These are phyloP conservation scores for Verbena officinalis DNA, from an alignment of 257 asterid species.

Conservation along the genomic window DNA sequence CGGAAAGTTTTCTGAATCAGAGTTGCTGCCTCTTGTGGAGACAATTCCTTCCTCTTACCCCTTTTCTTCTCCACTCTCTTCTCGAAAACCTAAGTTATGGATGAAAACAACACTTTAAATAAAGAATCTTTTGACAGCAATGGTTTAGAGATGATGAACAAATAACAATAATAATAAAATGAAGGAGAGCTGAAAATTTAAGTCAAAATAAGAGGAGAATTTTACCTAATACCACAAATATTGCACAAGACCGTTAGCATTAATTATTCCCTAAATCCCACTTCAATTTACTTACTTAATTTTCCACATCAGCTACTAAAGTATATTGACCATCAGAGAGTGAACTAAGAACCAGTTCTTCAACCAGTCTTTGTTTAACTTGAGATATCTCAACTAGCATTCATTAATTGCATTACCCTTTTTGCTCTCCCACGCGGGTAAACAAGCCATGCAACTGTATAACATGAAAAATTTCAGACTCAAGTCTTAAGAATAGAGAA, in stretches of 20 bases:
- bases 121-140: not conserved
- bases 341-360: not conserved
- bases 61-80: constrained; percentile 68
- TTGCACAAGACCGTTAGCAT: not conserved
- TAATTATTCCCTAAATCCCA: not conserved
- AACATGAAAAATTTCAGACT: not conserved
- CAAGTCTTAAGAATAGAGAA: too few relatives aligned
- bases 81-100: constrained; percentile 57
- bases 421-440: too few relatives aligned
- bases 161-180: not conserved
- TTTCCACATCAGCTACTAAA: not conserved
- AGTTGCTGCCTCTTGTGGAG: constrained; percentile 68
- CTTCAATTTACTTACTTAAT: not conserved
- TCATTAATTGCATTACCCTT: not conserved
- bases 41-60: constrained; percentile 78
- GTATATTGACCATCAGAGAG: not conserved
- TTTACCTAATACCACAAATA: too few relatives aligned
- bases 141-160: not conserved
- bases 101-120: not conserved
- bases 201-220: too few relatives aligned
- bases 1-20: constrained; percentile 76
- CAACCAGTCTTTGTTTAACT: not conserved
- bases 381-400: not conserved
- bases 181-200: too few relatives aligned
- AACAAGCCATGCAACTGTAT: not conserved